Evolutionary conservation across 768 basidiomycete genomes (phyloP).

Genomic region (Serendipita indica): DNA sequence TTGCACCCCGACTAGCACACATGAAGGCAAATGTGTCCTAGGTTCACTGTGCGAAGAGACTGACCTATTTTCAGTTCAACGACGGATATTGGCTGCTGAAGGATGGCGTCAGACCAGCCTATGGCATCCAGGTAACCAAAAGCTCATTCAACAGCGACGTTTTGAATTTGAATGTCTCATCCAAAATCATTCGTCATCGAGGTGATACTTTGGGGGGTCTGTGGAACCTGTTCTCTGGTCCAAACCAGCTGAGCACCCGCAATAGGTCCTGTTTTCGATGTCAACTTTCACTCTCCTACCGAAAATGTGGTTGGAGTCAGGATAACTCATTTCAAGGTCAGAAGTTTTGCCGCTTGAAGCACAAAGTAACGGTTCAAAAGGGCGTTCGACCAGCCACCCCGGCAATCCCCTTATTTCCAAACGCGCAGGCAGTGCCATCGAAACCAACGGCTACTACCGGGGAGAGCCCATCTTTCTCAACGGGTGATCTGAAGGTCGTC

Average conservation of each 20-base stretch:
- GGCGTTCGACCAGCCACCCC: conserved; percentile 28
- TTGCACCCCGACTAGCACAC: too few species aligned
- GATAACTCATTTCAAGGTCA: conserved; percentile 32
- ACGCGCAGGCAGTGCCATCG: conserved; percentile 35
- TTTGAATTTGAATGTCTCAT: conserved; percentile 45
- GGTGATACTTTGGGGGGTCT: conserved; percentile 43
- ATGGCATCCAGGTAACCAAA: conserved; percentile 42
- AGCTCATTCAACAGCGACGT: conserved; percentile 26
- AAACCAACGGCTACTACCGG: conserved; percentile 27
- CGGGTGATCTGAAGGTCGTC: conserved; percentile 37
- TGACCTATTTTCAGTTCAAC: conserved; percentile 35
- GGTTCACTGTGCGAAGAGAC: too few species aligned
- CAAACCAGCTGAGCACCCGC: conserved; percentile 18
- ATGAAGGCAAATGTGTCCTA: too few species aligned
- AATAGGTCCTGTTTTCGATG: conserved; percentile 34
- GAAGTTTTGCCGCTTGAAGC: conserved; percentile 32
- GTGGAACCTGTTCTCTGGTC: too few species aligned
- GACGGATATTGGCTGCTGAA: conserved; percentile 61
- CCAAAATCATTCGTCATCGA: conserved; percentile 47
- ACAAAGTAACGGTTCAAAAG: conserved; percentile 11
- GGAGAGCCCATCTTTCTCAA: conserved; percentile 25
- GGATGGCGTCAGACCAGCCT: conserved; percentile 43
- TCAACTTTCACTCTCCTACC: conserved; percentile 20
- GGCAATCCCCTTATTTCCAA: conserved; percentile 46
- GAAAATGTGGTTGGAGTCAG: conserved; percentile 22